phyloP scores from a whole-genome alignment of 306 rosid species.

The Prunus mira region DNA sequence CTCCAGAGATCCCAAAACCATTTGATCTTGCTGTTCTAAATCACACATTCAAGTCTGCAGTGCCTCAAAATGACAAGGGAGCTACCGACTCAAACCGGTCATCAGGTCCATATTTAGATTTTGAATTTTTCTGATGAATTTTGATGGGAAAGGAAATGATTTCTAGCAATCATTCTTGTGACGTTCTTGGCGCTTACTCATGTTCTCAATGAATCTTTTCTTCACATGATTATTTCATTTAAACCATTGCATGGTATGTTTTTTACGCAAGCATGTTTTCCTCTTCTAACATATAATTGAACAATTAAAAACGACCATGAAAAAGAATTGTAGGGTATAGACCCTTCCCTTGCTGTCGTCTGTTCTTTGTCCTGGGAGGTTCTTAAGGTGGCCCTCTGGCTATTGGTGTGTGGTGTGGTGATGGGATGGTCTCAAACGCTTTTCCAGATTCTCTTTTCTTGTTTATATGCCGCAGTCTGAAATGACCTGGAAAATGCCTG shows the following conservation, averaged over 20 bases:
- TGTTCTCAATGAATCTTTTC: slow-evolving; percentile 29
- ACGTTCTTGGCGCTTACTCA: slow-evolving; percentile 26
- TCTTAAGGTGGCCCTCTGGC: neutral
- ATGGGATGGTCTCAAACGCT: neutral
- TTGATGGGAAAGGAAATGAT: neutral
- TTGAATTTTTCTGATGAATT: slow-evolving; percentile 49
- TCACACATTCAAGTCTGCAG: slow-evolving; percentile 25
- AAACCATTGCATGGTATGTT: neutral
- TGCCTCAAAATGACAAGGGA: slow-evolving; percentile 29
- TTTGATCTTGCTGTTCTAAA: slow-evolving; percentile 35
- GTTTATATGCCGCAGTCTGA: slow-evolving; percentile 20
- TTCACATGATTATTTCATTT: neutral
- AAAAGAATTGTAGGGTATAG: too few species aligned
- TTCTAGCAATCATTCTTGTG: slow-evolving; percentile 12
- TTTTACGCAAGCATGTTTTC: neutral
- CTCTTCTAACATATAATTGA: too few species aligned
- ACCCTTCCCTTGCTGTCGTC: too few species aligned
- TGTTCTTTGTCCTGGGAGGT: too few species aligned
- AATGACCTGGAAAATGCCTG: slow-evolving; percentile 22
- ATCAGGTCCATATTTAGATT: slow-evolving; percentile 57
- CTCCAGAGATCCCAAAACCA: slow-evolving; percentile 60
- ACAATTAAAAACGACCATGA: too few species aligned
- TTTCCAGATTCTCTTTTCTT: neutral
- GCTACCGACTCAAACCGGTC: slow-evolving; percentile 41
- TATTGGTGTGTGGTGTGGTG: slow-evolving; percentile 4